A percentile compares a stretch with the other conserved stretches of the same genome.
These are phyloP conservation scores for Lactarius akahatsu DNA, from an alignment of 768 basidiomycete species.

Conservation along the genomic window DNA sequence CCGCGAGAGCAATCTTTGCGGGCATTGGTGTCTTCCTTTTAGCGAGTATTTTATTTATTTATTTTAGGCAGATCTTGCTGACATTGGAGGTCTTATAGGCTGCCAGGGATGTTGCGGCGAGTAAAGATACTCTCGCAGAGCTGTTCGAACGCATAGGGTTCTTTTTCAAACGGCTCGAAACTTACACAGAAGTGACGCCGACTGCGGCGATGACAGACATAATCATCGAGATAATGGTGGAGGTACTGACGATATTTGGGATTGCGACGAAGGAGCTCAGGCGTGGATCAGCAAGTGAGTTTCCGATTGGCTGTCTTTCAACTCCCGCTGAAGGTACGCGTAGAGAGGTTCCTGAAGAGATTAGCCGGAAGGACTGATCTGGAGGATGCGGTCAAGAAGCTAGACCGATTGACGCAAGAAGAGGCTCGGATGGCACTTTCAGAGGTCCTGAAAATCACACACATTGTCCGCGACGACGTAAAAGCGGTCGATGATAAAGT, in stretches of 20 bases:
- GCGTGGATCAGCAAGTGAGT: background rate
- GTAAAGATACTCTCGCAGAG: background rate
- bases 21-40: background rate
- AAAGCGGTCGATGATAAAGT: background rate
- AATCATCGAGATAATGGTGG: background rate
- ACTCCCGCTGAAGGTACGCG: background rate
- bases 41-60: background rate
- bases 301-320: background rate
- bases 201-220: background rate
- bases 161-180: background rate
- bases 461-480: background rate
- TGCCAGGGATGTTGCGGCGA: background rate
- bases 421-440: too few species aligned
- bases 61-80: background rate
- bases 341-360: background rate
- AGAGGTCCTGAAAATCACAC: too few species aligned
- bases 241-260: background rate
- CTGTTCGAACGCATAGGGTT: background rate
- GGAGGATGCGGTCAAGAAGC: background rate
- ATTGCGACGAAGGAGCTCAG: background rate
- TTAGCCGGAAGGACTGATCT: background rate
- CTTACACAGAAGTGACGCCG: background rate
- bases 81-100: background rate
- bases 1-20: background rate
- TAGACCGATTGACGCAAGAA: too few species aligned